Base-by-base conservation (phyloP, 2,329 filamentous ascomycete species). In the Claviceps sp. region DNA sequence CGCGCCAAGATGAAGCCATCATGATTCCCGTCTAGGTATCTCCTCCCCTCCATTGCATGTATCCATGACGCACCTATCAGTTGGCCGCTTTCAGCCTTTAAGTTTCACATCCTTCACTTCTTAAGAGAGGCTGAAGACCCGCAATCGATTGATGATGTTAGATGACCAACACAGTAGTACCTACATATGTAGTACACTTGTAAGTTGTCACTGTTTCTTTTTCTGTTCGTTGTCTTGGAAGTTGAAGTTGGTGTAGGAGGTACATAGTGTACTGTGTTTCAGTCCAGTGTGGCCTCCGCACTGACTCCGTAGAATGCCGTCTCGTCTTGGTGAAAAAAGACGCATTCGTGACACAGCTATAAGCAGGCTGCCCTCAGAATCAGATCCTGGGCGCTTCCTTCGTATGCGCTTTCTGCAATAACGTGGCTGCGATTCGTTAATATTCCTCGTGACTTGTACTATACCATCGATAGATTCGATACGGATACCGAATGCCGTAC, bases 1-100 rank as follows among this genome's bases (percentile, higher is more conserved):
- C 20, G 36, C 9, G 16, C 37, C 34, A 29, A 14, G 29, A 45
- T 43, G 54, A 55, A 49, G 44, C 50, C 40, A 44, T 54, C 47
- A 46, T 47, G 49, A 3, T 26, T 20, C 17, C 22, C 47, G 13
- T 45, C 14, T 16, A n/a, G n/a, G n/a, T n/a, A 45, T 45, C 43
- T 7, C 40, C 17, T 20, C 16, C 4, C 14, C 14, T 20, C 20
- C 47, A 36, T 23, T 9, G 20, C n/a, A 44, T 43, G 17, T 40
- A 45, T 46, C 36, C 39, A 52, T 40, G 39, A 20, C 22, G 39
- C 14, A 16, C 39, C 16, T 34, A 11, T 34, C 29, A 34, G 9
- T 34, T 34, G 29, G 29, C 29, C 29, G 29, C 29, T 34, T 34
- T 34, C 29, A 34, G 29, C 9, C 29, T 34, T 4, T 11, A 4